Evolutionary conservation across 352 stramenopile species (phyloP), one percentile per base, ranked within the genome.

Genomic region (Pythium aristosporum): DNA sequence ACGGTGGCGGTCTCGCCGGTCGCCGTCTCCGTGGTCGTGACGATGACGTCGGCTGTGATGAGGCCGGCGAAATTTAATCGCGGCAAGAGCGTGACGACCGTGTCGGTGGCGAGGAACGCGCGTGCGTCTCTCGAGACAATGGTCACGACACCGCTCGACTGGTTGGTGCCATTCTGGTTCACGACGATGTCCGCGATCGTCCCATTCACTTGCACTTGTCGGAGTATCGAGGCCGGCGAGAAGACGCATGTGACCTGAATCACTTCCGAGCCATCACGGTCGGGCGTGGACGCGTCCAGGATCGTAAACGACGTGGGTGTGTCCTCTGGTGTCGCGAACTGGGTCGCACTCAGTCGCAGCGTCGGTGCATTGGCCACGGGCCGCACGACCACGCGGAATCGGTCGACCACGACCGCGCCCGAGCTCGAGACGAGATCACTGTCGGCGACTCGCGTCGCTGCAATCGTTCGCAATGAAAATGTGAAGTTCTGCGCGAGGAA

Each of bases 211-310:
- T 46, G 57, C 32, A 87, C 65, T 20, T 51, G 47, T 6, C 61
- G 57, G 1, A 88, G 36, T 15, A 74, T 65, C 30, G 65, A 76
- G 13, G 55, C 25, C 3, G 77, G 72, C 23, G 80, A 63, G 36
- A 82, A 71, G 12, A 42, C 56, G 9, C 74, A 64, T 2, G 60
- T 60, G 11, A 85, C 47, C 50, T 88, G 76, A 28, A 88, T 75
- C 5, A 72, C 62, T 56, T 86, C 77, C 0, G 79, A 88, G 16
- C 75, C 77, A 44, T 85, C 79, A 10, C 23, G 36, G 23, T 88
- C 79, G 0, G 79, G 64, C 1, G 79, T 83, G 0, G 64, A 67
- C 0, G 71, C 79, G 11, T 76, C 68, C 5, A 76, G 15, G 8
- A 88, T 75, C 28, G 39, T 63, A 32, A 88, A 73, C 9, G 54